Evolutionary conservation across 2,329 filamentous ascomycete genomes (phyloP).

Genomic region (Chrysoporthe cubensis): DNA sequence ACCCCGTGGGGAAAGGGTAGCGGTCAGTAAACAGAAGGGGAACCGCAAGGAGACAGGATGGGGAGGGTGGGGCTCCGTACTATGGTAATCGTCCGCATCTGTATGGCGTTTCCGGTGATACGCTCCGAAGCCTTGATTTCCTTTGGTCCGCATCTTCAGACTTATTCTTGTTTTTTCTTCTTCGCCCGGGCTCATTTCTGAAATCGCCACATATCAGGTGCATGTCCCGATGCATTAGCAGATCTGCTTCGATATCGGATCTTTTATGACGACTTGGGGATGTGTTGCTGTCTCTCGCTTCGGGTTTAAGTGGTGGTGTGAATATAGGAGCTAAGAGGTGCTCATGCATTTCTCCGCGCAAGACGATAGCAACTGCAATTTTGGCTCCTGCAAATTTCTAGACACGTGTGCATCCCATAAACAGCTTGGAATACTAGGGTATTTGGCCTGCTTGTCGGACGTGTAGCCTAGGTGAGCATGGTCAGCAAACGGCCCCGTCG

Average conservation of each 20-base stretch:
- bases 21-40: background rate
- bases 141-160: conserved; percentile 5
- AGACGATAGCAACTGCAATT: background rate
- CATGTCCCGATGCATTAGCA: background rate
- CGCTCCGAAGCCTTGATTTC: conserved; percentile 20
- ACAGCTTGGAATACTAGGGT: background rate
- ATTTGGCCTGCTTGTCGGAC: background rate
- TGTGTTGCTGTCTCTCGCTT: background rate
- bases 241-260: background rate
- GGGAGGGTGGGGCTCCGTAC: conserved; percentile 5
- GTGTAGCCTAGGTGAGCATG: background rate
- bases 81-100: conserved; percentile 19
- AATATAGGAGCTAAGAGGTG: background rate
- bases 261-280: background rate
- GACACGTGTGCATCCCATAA: background rate
- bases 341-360: background rate
- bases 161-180: background rate
- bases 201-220: background rate
- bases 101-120: conserved; percentile 24
- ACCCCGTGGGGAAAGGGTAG: background rate
- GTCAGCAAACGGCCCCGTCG: background rate
- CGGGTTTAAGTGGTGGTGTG: background rate
- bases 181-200: background rate
- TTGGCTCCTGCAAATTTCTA: background rate
- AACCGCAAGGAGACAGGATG: background rate